phyloP scores from a whole-genome alignment of 768 basidiomycete genomes.

The Xerocomellus intermedius region DNA sequence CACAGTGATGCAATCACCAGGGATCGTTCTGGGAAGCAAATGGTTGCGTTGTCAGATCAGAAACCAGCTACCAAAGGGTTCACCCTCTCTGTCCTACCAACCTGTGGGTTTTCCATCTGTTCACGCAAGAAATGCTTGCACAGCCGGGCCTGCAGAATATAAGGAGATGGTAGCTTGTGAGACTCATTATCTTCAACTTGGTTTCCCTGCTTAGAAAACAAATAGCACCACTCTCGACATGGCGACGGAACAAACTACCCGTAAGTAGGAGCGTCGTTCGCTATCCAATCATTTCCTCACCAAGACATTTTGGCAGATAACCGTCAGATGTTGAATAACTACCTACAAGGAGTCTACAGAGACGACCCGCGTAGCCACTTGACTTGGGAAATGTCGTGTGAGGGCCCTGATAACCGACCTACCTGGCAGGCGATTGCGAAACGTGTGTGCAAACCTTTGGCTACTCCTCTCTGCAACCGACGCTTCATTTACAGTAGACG shows the following conservation, averaged over 20 bases:
- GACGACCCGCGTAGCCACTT: constrained; percentile 11
- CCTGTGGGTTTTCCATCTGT: constrained; percentile 19
- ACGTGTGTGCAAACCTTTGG: constrained; percentile 11
- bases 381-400: constrained; percentile 14
- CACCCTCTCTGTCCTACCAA: constrained; percentile 14
- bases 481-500: constrained; percentile 12
- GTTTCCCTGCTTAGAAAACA: neutral
- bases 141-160: constrained; percentile 14
- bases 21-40: neutral
- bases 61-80: constrained; percentile 5
- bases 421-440: constrained; percentile 24
- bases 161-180: constrained; percentile 5
- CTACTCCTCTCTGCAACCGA: neutral
- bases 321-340: constrained; percentile 25
- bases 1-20: neutral
- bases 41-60: neutral
- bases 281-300: neutral
- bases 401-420: constrained; percentile 22
- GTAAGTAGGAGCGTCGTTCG: constrained; percentile 5
- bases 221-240: neutral
- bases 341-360: constrained; percentile 19
- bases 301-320: constrained; percentile 7
- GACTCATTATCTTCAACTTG: neutral
- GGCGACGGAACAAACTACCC: constrained; percentile 6
- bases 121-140: constrained; percentile 7